A percentile compares a stretch with the other conserved stretches of the same genome.
Evolutionary conservation across 768 basidiomycete species (phyloP).

Genomic region (Tylopilus sp.): DNA sequence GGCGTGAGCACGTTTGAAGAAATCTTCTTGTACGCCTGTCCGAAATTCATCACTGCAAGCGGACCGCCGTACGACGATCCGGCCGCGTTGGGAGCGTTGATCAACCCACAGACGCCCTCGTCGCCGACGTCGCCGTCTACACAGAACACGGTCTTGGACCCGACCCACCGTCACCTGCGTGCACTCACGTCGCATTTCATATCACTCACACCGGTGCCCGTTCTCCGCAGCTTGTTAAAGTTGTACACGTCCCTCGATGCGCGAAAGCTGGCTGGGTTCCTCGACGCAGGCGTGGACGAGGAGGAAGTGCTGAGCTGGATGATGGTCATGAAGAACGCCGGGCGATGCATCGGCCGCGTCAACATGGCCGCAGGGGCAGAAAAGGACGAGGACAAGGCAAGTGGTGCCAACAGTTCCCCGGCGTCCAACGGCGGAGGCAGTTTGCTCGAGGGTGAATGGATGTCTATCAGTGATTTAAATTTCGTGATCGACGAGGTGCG

Average conservation of each 20-base stretch:
- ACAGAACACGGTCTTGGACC: conserved; percentile 43
- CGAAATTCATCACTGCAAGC: conserved; percentile 95
- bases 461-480: conserved; percentile 90
- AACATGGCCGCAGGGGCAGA: conserved; percentile 41
- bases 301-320: conserved; percentile 95
- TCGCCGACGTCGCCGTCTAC: conserved; percentile 27
- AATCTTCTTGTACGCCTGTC: conserved; percentile 91
- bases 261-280: conserved; percentile 86
- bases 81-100: conserved; percentile 50
- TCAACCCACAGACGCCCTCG: conserved; percentile 37
- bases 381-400: conserved; percentile 33
- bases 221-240: conserved; percentile 88
- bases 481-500: conserved; percentile 92
- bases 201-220: conserved; percentile 74
- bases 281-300: conserved; percentile 72
- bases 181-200: conserved; percentile 82
- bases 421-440: conserved; percentile 35
- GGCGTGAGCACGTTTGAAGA: conserved; percentile 47
- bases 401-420: conserved; percentile 11
- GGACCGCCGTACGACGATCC: conserved; percentile 90
- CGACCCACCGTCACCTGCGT: conserved; percentile 78
- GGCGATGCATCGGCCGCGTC: conserved; percentile 58
- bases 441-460: conserved; percentile 80
- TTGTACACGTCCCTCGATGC: conserved; percentile 93
- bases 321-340: conserved; percentile 93